Evolutionary conservation across 2,329 filamentous ascomycete species (phyloP), one percentile per base, ranked within the genome.

Genomic region (Albophoma yamanashiensis): DNA sequence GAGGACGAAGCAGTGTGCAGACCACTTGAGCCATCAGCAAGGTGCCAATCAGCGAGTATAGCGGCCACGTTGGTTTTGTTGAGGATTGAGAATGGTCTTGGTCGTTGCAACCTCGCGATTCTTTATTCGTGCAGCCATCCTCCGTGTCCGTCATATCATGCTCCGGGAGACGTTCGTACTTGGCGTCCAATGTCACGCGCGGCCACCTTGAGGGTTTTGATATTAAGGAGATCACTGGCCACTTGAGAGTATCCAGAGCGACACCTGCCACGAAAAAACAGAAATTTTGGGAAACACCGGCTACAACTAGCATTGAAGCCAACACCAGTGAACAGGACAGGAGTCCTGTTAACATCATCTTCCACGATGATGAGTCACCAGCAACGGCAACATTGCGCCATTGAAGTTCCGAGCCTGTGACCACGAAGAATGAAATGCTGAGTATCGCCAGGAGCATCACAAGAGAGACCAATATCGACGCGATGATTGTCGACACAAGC

Each of bases 341-440:
- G 20, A 70, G 59, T 2, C 70, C 72, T 1, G 70, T 66, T 1
- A 73, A 63, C 14, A 73, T 62, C 36, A 72, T 60, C 11, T 63
- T 67, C 59, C 67, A 64, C 0, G 70, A 70, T 1, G 68, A 66
- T 17, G 68, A 64, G 25, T 73, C 70, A n/a, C 66, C 65, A 0
- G 67, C 67, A 15, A 74, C 58, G 11, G 65, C 70, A 7, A 71
- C 62, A 57, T 74, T 73, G 39, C 69, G 66, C 63, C 71, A 71
- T 56, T 71, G 72, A 5, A 73, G 66, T 58, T 74, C 72, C 12
- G 68, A 67, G 45, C 71, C 70, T 0, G 70, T 63, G 12, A 67
- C 65, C 42, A 60, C 56, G 43, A 66, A 69, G 55, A 69, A 69
- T 34, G 64, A 63, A 25, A 66, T 65, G 62, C 67, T 69, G 66